Percentiles rank a stretch among this genome's conserved stretches.
phyloP scores from a whole-genome alignment of 2,329 filamentous ascomycete species.

The Nothophoma quercina region DNA sequence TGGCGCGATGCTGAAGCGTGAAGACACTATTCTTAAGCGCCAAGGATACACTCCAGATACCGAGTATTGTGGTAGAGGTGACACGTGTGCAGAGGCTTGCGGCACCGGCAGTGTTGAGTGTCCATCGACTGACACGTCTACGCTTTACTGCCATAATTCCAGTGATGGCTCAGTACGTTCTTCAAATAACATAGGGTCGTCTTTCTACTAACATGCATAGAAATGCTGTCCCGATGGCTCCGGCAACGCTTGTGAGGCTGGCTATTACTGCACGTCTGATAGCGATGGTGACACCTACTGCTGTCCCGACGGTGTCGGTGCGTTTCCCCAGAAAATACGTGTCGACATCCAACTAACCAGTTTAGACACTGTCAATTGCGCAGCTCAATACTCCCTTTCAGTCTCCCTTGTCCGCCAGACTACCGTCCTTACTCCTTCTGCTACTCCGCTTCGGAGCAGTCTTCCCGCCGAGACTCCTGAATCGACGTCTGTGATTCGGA shows the following conservation, averaged over 20 bases:
- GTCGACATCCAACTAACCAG: background rate
- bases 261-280: slow-evolving; percentile 70
- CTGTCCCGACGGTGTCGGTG: slow-evolving; percentile 62
- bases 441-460: background rate
- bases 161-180: slow-evolving; percentile 50
- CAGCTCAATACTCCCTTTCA: slow-evolving; percentile 58
- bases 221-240: slow-evolving; percentile 65
- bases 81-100: slow-evolving; percentile 64
- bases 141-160: slow-evolving; percentile 67
- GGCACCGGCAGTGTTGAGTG: slow-evolving; percentile 61
- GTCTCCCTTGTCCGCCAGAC: slow-evolving; percentile 60
- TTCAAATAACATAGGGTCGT: background rate
- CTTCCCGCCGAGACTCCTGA: slow-evolving; percentile 9
- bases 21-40: slow-evolving; percentile 30
- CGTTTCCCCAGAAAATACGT: background rate
- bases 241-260: slow-evolving; percentile 67
- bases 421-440: slow-evolving; percentile 13
- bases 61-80: slow-evolving; percentile 58
- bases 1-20: slow-evolving; percentile 52
- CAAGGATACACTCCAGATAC: slow-evolving; percentile 59
- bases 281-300: slow-evolving; percentile 62
- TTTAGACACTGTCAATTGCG: slow-evolving; percentile 61
- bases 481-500: slow-evolving; percentile 6
- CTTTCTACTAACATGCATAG: slow-evolving; percentile 12
- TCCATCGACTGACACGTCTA: slow-evolving; percentile 54